Evolutionary conservation across 116 monocot genomes (phyloP).

Genomic region (Iris pallida): DNA sequence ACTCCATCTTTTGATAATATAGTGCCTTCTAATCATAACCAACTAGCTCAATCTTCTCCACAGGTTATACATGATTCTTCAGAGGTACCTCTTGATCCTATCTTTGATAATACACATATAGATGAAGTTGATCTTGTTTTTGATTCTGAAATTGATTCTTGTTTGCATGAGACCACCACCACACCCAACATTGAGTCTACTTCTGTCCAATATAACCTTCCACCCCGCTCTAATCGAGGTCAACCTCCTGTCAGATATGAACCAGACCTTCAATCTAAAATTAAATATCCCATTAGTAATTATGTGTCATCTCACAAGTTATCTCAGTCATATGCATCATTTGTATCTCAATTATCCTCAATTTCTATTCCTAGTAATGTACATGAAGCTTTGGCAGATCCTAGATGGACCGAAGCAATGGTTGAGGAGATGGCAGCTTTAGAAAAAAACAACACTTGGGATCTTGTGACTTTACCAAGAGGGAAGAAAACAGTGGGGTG

Average conservation of each 20-base stretch:
- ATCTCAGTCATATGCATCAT: not conserved
- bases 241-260: not conserved
- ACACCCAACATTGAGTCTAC: not conserved
- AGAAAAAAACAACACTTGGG: not conserved
- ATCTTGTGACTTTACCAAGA: too few relatives aligned
- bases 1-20: too few relatives aligned
- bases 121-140: not conserved
- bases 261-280: not conserved
- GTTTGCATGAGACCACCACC: too few relatives aligned
- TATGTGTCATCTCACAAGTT: not conserved
- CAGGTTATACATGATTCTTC: too few relatives aligned
- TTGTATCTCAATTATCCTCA: not conserved
- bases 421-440: not conserved
- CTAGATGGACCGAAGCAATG: not conserved
- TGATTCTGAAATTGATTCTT: too few relatives aligned
- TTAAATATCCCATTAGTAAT: slow-evolving; percentile 1
- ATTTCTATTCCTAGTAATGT: slow-evolving; percentile 1
- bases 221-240: not conserved
- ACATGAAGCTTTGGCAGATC: not conserved
- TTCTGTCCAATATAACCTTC: not conserved
- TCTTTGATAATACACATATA: too few relatives aligned
- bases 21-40: too few relatives aligned
- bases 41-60: too few relatives aligned
- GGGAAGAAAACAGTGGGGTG: too few relatives aligned
- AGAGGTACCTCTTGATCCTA: too few relatives aligned